Percentiles rank a stretch among this genome's conserved stretches.
These are phyloP conservation scores for Cyanophora paradoxa DNA, from an alignment of 78 protist species.

Conservation along the genomic window DNA sequence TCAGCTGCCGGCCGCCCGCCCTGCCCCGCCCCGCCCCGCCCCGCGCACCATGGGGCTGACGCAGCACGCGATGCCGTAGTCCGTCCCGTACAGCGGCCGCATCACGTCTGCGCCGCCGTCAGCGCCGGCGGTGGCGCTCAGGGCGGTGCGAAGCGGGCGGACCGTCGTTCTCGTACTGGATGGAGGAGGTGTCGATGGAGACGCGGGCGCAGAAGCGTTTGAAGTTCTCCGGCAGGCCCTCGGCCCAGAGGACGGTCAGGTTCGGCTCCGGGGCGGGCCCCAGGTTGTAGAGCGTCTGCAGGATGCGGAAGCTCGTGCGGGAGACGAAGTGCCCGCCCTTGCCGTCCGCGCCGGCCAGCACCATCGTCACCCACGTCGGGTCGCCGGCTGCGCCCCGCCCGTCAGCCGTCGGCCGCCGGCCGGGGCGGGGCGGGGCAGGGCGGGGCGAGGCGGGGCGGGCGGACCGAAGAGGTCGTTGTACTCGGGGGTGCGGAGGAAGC, in stretches of 20 bases:
- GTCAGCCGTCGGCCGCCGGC: too few species aligned
- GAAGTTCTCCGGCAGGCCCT: constrained; percentile 11
- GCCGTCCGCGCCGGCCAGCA: constrained; percentile 18
- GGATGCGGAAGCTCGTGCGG: constrained; percentile 31
- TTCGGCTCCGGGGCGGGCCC: constrained; percentile 38
- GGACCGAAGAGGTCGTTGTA: constrained; percentile 38
- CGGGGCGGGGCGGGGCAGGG: too few species aligned
- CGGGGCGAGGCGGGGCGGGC: too few species aligned
- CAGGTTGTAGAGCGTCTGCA: constrained; percentile 24
- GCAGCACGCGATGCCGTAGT: constrained; percentile 37
- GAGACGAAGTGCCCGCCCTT: constrained; percentile 3
- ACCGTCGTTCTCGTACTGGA: constrained; percentile 38
- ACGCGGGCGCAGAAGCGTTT: constrained; percentile 21
- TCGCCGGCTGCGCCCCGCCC: neutral
- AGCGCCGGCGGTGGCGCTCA: too few species aligned
- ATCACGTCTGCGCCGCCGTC: too few species aligned
- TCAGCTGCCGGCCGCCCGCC: too few species aligned
- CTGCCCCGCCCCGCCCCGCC: too few species aligned
- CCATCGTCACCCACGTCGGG: constrained; percentile 34
- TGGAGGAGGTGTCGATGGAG: constrained; percentile 22
- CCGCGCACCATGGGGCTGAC: too few species aligned
- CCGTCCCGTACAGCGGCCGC: constrained; percentile 14
- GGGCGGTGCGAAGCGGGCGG: too few species aligned
- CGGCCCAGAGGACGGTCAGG: constrained; percentile 23
- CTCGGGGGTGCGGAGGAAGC: constrained; percentile 33